Base-by-base conservation (phyloP, 306 rosid species). In the Rosa rugosa region DNA sequence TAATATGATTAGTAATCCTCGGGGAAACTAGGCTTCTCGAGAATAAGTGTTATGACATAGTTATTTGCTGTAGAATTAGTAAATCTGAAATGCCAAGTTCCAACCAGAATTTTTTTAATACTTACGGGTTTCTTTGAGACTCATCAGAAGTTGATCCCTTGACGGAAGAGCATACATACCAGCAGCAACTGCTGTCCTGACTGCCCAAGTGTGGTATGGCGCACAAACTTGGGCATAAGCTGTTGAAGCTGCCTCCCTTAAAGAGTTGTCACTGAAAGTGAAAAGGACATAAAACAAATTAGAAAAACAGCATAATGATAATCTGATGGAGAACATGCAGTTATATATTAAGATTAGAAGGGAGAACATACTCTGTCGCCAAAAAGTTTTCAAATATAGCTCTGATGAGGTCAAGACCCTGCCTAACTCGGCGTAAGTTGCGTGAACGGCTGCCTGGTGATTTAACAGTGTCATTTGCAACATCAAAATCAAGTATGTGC, bases 101-200 rank as follows among this genome's bases (percentile, higher is more conserved):
- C 22, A 74, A 79, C 69, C 71, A 36, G 27, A 44, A 53, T 17
- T 38, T 41, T 11, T 27, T 74, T 25, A 59, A 63, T 75, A 71
- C 86, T 62, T 76, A 92, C 99, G 82, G 78, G 93, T 87, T 82
- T 95, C 99, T 66, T 85, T 90, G 83, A 95, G 97, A 83, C 81
- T 92, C 65, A 79, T 20, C 77, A 92, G 76, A 22, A 95, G 96
- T 81, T 93, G 96, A 40, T 95, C 96, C 83, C 98, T 90, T 0
- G 98, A 81, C 5, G 99, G 99, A 85, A 95, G 98, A 68, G 98
- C 81, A 83, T 92, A 92, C 98, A 95, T 88, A 63, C 98, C 98
- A 66, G 98, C 99, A 76, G 91, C 86, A 12, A 95, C 99, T n/a
- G 98, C 97, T 51, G 97, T 85, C 83, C 99, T 84, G 46, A 95